Base-by-base conservation (phyloP, 2,329 filamentous ascomycete genomes). In the Rasamsonia emersonii region DNA sequence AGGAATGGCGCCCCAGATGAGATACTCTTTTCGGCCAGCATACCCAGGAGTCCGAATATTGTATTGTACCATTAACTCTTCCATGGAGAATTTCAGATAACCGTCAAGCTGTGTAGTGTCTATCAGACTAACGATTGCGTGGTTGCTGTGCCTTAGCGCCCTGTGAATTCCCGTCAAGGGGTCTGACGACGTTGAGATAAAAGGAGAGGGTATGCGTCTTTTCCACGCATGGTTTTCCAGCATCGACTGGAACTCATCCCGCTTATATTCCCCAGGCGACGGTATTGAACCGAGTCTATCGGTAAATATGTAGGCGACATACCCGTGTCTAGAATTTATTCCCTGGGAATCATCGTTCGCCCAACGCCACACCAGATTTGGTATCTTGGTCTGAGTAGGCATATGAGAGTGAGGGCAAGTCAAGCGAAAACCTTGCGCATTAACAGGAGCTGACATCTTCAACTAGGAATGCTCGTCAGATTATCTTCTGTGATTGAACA, bases 321-420 rank as follows among this genome's bases (percentile, higher is more conserved):
- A 46, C 0, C 38, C 9, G 2, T 19, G 35, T 2, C 26, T 37
- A 0, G 37, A 44, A 28, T 61, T 62, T 1, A 53, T 33, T 0
- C 59, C 59, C 25, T 48, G 47, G 0, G 51, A 55, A 1, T 53
- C 39, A 2, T 35, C 14, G 16, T 58, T 56, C 1, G 43, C 54
- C 41, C 51, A 61, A 9, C 59, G 40, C 28, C 54, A 62, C 1
- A 59, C 21, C 1, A 61, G n/a, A 0, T 37, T 40, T 7, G 57
- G 55, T 3, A 50, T 37, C 14, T 33, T 13, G 5, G 3, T n/a
- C 13, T 20, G 15, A 13, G 11, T 20, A 16, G 35, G 19, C 11
- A 13, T 23, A n/a, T n/a, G n/a, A n/a, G n/a, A n/a, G n/a, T n/a
- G n/a, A n/a, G n/a, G n/a, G n/a, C n/a, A n/a, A n/a, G n/a, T n/a